Base-by-base conservation (phyloP, 371 early-diverging fungal genomes). In the Parasitella parasitica region DNA sequence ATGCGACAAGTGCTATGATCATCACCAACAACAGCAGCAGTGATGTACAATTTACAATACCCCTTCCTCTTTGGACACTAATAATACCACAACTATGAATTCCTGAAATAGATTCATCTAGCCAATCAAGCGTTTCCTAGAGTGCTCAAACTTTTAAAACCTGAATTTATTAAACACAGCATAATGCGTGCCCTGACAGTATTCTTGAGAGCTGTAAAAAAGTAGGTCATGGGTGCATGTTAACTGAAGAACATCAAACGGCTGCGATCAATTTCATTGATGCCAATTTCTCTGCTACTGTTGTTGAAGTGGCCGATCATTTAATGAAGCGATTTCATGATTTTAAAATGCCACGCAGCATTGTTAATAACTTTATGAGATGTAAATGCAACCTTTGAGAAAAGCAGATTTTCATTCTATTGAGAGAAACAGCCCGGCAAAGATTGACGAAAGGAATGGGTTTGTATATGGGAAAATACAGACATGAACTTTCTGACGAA, bases 1-100 rank as follows among this genome's bases (percentile, higher is more conserved):
- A 16, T 83, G 83, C 35, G 81, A 83, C 27, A 67, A 69, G 59
- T 83, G 83, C 46, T 76, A 72, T 63, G 46, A 34, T 20, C 26
- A 37, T 41, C 35, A 53, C 16, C 30, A 57, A 24, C 30, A 56
- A 22, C 50, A 51, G 7, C 52, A 39, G 35, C 16, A 49, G 26
- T 28, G 20, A 3, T 24, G 24, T 22, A 15, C 13, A 39, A 20
- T 34, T 16, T 57, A 39, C n/a, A n/a, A n/a, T 57, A 57, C 43
- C 27, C 56, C 26, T 30, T 56, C 32, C 38, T 34, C 18, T n/a
- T 24, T 27, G n/a, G n/a, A n/a, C 12, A 22, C 20, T 22, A 22
- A 46, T 46, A 46, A 46, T 46, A 46, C 46, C 46, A 46, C 22
- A n/a, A 43, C 22, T 11, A 46, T 46, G 46, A 46, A n/a, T n/a